Evolutionary conservation across 2,329 filamentous ascomycete species (phyloP), one percentile per base, ranked within the genome.

Genomic region (Magnaporthiopsis poae): DNA sequence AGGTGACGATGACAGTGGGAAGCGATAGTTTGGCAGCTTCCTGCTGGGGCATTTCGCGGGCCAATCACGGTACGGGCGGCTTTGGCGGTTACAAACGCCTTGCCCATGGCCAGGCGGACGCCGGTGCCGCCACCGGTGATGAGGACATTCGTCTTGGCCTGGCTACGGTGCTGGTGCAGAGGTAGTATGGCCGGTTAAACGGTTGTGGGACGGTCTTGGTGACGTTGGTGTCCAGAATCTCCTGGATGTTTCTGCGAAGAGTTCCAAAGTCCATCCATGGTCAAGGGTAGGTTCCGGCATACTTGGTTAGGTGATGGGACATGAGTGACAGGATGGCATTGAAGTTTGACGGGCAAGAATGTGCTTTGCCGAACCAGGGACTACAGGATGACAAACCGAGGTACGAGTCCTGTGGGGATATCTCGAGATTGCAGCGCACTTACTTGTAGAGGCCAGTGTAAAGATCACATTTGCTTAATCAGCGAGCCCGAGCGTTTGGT

Each of bases 81-180:
- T 0, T 18, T 21, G 9, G 69, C 69, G 0, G 35, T n/a, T 0
- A 39, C 61, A 60, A 69, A 71, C n/a, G 61, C 64, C 15, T 33
- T 59, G 25, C 67, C 66, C 27, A 69, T 70, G 61, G 63, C 62
- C 56, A 67, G 67, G 52, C 70, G 69, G 29, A 70, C 68, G 18
- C 56, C 64, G 5, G 63, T 64, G 36, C 67, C 68, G 13, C 68
- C 69, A 2, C 70, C 70, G 0, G 69, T 69, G 29, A 70, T 29
- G 7, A 69, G 66, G 4, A 70, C 70, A 1, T 79, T 83, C 33
- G 69, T 70, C 4, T 69, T 68, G 0, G 52, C 46, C n/a, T 69
- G 69, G 3, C 66, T 67, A 1, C 70, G 67, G 56, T 70, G 66
- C 2, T 69, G 68, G 0, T 67, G 66, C 29, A 68, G 66, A 0